Conservation (phyloP, 441 rosid genomes). For the Populus hybrid region DNA sequence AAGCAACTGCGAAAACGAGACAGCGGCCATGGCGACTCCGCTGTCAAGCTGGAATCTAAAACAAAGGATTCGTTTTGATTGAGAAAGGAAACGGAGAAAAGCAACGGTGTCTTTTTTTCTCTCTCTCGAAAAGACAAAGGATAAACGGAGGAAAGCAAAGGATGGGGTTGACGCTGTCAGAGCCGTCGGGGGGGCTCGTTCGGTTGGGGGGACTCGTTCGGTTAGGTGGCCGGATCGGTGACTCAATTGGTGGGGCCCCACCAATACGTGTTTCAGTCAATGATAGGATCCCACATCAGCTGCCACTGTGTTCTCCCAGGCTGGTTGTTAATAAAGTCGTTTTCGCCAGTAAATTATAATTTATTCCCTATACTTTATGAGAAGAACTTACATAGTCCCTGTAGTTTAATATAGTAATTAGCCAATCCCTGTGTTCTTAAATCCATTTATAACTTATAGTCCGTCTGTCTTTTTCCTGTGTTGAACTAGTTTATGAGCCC, state of each 20-base stretch:
- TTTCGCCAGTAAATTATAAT: no score
- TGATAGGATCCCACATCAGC: neutral
- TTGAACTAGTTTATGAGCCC: no score
- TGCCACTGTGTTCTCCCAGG: neutral
- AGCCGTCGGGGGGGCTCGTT: neutral
- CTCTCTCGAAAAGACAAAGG: conserved; percentile 7
- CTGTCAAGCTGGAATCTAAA: no score
- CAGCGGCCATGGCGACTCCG: conserved; percentile 18
- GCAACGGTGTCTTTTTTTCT: neutral
- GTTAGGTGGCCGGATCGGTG: neutral
- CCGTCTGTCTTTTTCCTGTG: no score
- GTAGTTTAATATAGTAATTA: no score
- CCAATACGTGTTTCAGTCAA: conserved; percentile 9
- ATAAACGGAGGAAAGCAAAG: neutral
- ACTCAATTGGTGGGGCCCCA: neutral
- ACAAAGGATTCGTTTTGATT: neutral
- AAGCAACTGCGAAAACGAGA: conserved; percentile 29
- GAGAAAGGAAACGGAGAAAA: neutral
- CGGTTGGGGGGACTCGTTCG: neutral
- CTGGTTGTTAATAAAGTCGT: no score
- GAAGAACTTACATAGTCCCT: no score
- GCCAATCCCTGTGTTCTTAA: no score
- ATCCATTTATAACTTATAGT: no score
- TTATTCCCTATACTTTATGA: no score
- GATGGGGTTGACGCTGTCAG: neutral